Evolutionary conservation across 1,139 yeast species (phyloP), one percentile per base, ranked within the genome.

Genomic region (Geotrichum europaeum): DNA sequence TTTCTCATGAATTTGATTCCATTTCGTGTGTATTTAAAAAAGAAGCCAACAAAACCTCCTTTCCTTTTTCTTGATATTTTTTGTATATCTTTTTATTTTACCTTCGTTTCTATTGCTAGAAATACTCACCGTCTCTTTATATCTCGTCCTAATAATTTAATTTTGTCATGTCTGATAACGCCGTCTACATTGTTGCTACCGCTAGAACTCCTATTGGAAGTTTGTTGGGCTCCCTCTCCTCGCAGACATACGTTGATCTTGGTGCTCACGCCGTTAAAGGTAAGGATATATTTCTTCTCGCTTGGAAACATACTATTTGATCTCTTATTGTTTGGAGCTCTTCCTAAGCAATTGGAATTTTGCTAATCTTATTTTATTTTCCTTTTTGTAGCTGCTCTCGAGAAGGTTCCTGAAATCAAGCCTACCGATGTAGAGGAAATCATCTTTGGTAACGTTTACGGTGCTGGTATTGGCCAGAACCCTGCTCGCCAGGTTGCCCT

Each of bases 401-500:
- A 78, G 57, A 88, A 89, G 73, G 94, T 89, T 56, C 95, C 96
- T 60, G 84, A 85, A 74, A 81, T 94, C 76, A 81, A 87, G 70
- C 85, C 96, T 57, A 69, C 71, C 20, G 85, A 82, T 63, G 96
- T 88, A 62, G 97, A 94, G 68, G 98, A 94, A 76, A 84, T 94
- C 70, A 80, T 89, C 70, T 92, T 91, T 73, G 99, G 99, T 71
- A 90, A 91, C 70, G 99, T 91, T 58, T 79, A 89, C 72, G 89
- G 89, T 70, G 98, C 98, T 67, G 90, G 90, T 71, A 85, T 90
- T 62, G 99, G 99, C 65, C 99, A 94, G 78, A 94, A 94, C 65
- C 98, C 98, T 55, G 99, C 98, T 53, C 87, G 98, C 77, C 99
- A 94, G 78, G 98, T 94, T 62, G 97, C 97, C 20, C 73, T 92